phyloP scores from a whole-genome alignment of 2,329 filamentous ascomycete species.

The Hysterium pulicare region DNA sequence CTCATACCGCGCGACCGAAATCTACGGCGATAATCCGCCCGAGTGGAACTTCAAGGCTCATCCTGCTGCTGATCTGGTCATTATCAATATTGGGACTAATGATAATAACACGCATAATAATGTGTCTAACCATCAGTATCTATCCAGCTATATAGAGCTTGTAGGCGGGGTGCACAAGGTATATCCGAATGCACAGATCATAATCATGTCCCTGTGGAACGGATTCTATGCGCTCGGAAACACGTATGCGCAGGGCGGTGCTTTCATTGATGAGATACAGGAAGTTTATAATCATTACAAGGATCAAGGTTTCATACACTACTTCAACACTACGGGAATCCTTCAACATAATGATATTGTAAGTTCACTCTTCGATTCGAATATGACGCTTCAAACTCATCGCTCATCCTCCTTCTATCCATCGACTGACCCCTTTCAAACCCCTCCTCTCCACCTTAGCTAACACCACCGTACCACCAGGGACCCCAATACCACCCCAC shows the following conservation, averaged over 20 bases:
- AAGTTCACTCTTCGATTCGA: background rate
- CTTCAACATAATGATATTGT: slow-evolving; percentile 60
- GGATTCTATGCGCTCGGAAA: slow-evolving; percentile 53
- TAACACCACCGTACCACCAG: too few relatives aligned
- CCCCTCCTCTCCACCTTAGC: too few relatives aligned
- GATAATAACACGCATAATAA: slow-evolving; percentile 44
- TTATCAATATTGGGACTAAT: slow-evolving; percentile 49
- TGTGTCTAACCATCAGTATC: slow-evolving; percentile 38
- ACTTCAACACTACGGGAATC: slow-evolving; percentile 60
- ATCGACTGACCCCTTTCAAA: background rate
- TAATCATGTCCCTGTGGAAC: slow-evolving; percentile 51
- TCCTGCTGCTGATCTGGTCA: slow-evolving; percentile 39
- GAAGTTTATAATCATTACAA: slow-evolving; percentile 53
- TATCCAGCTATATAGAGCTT: slow-evolving; percentile 40
- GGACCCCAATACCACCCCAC: slow-evolving; percentile 58
- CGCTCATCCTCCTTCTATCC: background rate
- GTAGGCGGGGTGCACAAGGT: slow-evolving; percentile 40
- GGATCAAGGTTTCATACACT: slow-evolving; percentile 53
- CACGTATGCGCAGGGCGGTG: slow-evolving; percentile 46
- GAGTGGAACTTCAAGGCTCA: slow-evolving; percentile 32
- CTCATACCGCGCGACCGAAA: slow-evolving; percentile 42
- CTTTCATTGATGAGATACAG: slow-evolving; percentile 51
- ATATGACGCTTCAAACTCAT: too few relatives aligned
- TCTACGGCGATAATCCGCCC: slow-evolving; percentile 40
- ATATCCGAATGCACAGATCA: slow-evolving; percentile 42